Evolutionary conservation across 225 moss, liverwort and hornwort genomes (phyloP).

Genomic region (Physcomitrellopsis africana): DNA sequence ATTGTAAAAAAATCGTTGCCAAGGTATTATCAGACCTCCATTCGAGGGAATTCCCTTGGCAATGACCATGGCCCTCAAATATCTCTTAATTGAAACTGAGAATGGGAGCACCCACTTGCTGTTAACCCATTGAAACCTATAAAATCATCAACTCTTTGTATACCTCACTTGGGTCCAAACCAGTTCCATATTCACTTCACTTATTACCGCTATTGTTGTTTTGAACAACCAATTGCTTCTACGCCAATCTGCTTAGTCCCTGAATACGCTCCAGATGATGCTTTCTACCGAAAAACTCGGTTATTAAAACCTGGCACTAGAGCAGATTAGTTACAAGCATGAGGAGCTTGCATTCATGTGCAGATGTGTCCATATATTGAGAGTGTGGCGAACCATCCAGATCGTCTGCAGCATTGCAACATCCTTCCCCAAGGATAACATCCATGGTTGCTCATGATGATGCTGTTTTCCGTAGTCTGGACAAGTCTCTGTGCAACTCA

Average conservation of each 20-base stretch:
- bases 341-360: not conserved
- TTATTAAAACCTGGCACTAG: not conserved
- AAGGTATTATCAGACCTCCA: too few relatives aligned
- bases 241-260: too few relatives aligned
- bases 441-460: conserved; percentile 14
- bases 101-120: too few relatives aligned
- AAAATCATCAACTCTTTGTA: not conserved
- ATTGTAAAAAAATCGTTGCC: too few relatives aligned
- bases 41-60: too few relatives aligned
- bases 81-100: too few relatives aligned
- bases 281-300: not conserved
- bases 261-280: not conserved
- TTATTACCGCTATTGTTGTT: not conserved
- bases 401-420: conserved; percentile 59
- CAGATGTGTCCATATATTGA: conserved; percentile 10
- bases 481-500: not conserved
- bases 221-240: not conserved
- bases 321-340: conserved; percentile 14
- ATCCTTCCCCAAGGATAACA: conserved; percentile 62
- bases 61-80: too few relatives aligned
- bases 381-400: conserved; percentile 33
- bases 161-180: not conserved
- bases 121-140: too few relatives aligned
- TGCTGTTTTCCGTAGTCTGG: conserved; percentile 25
- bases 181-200: conserved; percentile 5